Percentiles rank a stretch among this genome's conserved stretches.
These are phyloP conservation scores for Aaosphaeria pasadenensis DNA, from an alignment of 2,329 filamentous ascomycete species.

Conservation along the genomic window DNA sequence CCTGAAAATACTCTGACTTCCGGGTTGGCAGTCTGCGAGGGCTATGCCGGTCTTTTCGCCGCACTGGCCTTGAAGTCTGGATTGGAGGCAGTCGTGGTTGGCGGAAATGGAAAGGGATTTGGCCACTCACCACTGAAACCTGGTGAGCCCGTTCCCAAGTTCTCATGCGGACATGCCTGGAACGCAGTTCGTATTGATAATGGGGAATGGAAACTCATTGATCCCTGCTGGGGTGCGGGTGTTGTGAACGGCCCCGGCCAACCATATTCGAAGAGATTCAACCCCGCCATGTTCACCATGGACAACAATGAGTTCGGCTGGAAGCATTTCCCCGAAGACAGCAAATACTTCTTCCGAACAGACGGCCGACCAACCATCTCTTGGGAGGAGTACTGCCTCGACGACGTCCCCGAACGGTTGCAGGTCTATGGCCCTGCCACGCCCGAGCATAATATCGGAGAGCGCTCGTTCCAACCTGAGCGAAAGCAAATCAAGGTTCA, in stretches of 20 bases:
- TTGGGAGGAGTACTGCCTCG: constrained; percentile 82
- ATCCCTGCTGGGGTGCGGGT: constrained; percentile 91
- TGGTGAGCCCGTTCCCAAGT: constrained; percentile 64
- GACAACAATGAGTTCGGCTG: constrained; percentile 78
- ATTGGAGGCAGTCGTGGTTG: constrained; percentile 70
- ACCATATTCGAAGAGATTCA: constrained; percentile 67
- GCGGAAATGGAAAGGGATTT: constrained; percentile 83
- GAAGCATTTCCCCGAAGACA: constrained; percentile 73
- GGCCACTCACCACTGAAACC: constrained; percentile 63
- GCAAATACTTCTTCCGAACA: constrained; percentile 67
- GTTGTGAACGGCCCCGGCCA: constrained; percentile 53
- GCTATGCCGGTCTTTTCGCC: constrained; percentile 81
- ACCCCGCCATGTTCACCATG: constrained; percentile 58
- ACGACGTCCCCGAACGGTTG: constrained; percentile 46
- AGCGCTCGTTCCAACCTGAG: constrained; percentile 61
- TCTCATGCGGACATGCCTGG: constrained; percentile 76
- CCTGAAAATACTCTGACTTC: constrained; percentile 70
- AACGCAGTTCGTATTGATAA: constrained; percentile 86
- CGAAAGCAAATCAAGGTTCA: constrained; percentile 60
- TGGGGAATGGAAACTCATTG: constrained; percentile 86
- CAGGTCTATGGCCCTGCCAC: constrained; percentile 47
- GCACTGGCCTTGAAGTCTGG: constrained; percentile 76
- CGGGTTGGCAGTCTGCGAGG: constrained; percentile 86
- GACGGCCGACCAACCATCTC: constrained; percentile 62
- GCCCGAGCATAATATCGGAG: constrained; percentile 51